These are phyloP conservation scores for Phytophthora fragariae DNA, from an alignment of 352 stramenopile species.

Conservation along the genomic window DNA sequence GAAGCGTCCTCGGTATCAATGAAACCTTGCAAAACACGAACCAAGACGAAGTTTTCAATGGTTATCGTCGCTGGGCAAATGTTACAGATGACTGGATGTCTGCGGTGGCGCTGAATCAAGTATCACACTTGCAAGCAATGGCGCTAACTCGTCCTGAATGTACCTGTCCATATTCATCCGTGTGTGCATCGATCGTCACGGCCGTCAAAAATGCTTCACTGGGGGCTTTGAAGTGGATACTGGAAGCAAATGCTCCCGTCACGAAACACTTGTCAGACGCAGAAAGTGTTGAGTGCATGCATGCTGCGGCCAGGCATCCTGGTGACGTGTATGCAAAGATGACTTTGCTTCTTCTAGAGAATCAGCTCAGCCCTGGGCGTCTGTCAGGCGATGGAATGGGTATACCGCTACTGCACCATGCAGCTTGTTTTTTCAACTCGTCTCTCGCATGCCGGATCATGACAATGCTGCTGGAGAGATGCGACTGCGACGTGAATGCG, in stretches of 20 bases:
- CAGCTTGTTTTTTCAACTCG: constrained; percentile 46
- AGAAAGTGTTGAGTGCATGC: constrained; percentile 29
- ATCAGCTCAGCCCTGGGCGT: constrained; percentile 41
- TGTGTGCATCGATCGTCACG: constrained; percentile 26
- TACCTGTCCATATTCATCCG: not conserved
- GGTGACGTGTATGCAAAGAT: constrained; percentile 47
- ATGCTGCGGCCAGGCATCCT: constrained; percentile 36
- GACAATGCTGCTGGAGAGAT: constrained; percentile 29
- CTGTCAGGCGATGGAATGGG: constrained; percentile 58
- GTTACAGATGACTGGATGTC: constrained; percentile 19
- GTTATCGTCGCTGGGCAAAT: not conserved
- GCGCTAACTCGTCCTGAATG: not conserved
- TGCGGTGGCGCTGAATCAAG: constrained; percentile 39
- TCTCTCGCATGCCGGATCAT: constrained; percentile 33
- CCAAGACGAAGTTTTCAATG: not conserved
- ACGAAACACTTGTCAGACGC: constrained; percentile 15
- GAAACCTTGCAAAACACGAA: not conserved
- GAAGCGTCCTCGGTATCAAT: constrained; percentile 31
- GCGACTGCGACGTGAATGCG: constrained; percentile 54
- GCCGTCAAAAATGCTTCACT: constrained; percentile 46
- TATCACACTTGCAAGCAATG: constrained; percentile 47
- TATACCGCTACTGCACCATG: constrained; percentile 61
- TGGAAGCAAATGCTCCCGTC: constrained; percentile 19
- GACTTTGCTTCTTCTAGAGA: constrained; percentile 50
- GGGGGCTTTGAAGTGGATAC: constrained; percentile 52